Evolutionary conservation across 73 alveolate genomes (phyloP).

Genomic region (Tetrahymena borealis): DNA sequence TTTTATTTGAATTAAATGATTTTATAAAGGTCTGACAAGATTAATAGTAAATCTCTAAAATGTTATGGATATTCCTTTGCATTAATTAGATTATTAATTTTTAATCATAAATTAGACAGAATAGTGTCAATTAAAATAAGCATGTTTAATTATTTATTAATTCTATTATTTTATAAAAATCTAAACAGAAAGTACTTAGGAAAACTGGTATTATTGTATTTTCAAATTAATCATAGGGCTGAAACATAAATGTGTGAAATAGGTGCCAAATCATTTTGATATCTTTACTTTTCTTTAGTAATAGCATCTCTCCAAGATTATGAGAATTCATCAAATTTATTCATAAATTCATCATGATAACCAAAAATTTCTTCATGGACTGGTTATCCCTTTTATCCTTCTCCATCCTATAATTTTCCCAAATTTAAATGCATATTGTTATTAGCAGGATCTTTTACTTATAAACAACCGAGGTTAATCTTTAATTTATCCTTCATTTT

Average conservation of each 20-base stretch:
- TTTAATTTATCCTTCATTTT: neutral
- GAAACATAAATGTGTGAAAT: neutral
- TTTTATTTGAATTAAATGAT: too few species aligned
- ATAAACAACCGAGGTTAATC: neutral
- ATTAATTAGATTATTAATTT: too few species aligned
- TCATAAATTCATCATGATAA: constrained; percentile 62
- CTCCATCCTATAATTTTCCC: neutral
- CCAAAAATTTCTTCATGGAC: constrained; percentile 4
- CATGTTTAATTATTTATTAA: too few species aligned
- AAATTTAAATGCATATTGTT: neutral
- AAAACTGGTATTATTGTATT: neutral
- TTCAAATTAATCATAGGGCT: neutral
- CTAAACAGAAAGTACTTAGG: neutral
- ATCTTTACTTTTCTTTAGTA: constrained; percentile 12
- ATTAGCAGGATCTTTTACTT: neutral
- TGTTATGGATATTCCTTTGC: too few species aligned
- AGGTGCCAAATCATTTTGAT: neutral
- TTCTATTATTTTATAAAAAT: neutral
- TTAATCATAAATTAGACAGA: too few species aligned
- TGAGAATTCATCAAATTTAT: constrained; percentile 52
- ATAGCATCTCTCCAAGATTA: constrained; percentile 58
- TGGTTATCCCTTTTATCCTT: neutral
- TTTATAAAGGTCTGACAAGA: too few species aligned
- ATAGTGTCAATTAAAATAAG: too few species aligned
- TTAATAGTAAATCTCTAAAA: too few species aligned